These are phyloP conservation scores for Aspergillus unguis DNA, from an alignment of 2,329 filamentous ascomycete genomes.

Conservation along the genomic window DNA sequence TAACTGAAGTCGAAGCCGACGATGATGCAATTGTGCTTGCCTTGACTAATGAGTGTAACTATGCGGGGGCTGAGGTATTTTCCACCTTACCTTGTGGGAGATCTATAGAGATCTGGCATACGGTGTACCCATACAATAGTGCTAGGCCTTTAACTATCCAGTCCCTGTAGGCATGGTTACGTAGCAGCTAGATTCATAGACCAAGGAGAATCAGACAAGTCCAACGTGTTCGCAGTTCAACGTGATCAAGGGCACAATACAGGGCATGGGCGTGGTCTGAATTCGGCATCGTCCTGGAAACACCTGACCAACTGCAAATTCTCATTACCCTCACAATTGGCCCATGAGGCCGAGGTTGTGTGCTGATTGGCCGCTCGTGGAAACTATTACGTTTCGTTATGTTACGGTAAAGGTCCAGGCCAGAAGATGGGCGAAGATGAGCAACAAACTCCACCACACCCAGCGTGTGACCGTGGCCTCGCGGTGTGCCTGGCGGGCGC, in stretches of 20 bases:
- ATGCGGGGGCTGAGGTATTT: conserved; percentile 8
- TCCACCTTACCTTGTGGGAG: no score
- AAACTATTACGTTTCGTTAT: background rate
- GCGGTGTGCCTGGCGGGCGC: conserved; percentile 16
- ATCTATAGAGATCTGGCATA: background rate
- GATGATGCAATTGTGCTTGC: conserved; percentile 17
- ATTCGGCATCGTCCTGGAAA: conserved; percentile 1
- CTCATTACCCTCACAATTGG: conserved; percentile 24
- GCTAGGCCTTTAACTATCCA: no score
- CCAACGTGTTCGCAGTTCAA: background rate
- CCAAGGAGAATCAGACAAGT: no score
- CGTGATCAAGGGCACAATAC: background rate
- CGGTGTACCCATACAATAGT: background rate
- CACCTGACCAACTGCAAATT: conserved; percentile 18
- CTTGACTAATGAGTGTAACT: background rate
- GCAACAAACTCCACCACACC: conserved; percentile 7
- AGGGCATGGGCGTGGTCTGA: no score
- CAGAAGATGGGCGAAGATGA: conserved; percentile 5
- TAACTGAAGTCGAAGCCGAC: background rate
- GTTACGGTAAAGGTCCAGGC: no score
- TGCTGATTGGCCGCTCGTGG: background rate
- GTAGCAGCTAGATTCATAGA: no score
- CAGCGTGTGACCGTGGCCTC: conserved; percentile 17
- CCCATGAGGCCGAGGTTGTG: background rate
- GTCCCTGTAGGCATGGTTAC: no score